Base-by-base conservation (phyloP, 1,284 basidiomycete genomes). In the Clitocybe nebularis region DNA sequence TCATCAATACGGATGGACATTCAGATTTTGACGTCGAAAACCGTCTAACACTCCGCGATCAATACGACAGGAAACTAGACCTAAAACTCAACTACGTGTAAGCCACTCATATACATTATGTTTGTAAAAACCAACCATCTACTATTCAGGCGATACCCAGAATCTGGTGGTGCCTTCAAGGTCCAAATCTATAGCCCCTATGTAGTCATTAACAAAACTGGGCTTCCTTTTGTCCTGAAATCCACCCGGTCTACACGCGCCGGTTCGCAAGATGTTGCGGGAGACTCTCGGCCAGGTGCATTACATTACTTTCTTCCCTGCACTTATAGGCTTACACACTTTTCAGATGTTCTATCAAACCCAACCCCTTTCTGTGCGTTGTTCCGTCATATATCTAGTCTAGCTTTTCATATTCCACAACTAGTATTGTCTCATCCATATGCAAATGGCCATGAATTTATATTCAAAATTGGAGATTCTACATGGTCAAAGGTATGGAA, bases 81-180 rank as follows among this genome's bases (percentile, higher is more conserved):
- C 69, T 99, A 40, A 82, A 75, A 49, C 66, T 99, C 23, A 92
- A 96, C 61, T 99, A 97, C 61, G 71, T 89, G 92, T 93, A 60
- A 48, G 83, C 48, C n/a, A 29, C 6, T 23, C n/a, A n/a, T n/a
- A n/a, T n/a, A 17, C 10, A 22, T 10, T 26, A 17, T 43, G 4
- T 41, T 53, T 10, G 32, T 7, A 25, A 17, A 35, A 42, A 19
- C 25, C 5, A 17, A 5, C 33, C 45, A 20, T 41, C 38, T 13
- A 26, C 17, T 19, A 35, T 47, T 3, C 41, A 90, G 85, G 38
- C 84, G 84, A 30, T 92, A 91, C 63, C 83, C 90, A 2, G 81
- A 97, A 46, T 90, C 93, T 8, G 96, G 95, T 2, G 94, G 96
- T n/a, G 93, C 95, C 1, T 96, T 97, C 77, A 95, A 92, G 64